Conservation (phyloP, 805 yeast species). For the Trichomonascus vanleenenianus region DNA sequence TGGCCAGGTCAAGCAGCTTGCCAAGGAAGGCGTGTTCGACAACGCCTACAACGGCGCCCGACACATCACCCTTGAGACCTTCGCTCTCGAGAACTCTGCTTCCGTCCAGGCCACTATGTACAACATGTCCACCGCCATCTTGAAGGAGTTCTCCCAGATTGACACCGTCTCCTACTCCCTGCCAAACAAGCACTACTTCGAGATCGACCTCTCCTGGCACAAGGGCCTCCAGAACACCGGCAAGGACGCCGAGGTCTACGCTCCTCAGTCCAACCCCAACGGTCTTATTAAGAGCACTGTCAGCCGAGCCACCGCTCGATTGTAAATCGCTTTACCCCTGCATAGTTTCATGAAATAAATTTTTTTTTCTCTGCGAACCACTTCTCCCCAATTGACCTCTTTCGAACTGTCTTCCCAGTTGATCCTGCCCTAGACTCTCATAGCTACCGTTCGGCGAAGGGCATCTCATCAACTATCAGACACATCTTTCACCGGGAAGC, state of each 20-base stretch:
- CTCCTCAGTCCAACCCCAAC: conserved; percentile 85
- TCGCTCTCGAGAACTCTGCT: conserved; percentile 84
- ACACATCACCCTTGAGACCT: conserved; percentile 60
- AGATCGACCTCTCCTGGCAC: conserved; percentile 71
- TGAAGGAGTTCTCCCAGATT: conserved; percentile 48
- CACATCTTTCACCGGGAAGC: no score
- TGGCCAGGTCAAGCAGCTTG: conserved; percentile 35
- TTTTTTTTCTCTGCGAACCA: no score
- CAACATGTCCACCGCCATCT: conserved; percentile 75
- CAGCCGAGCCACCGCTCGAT: conserved; percentile 39
- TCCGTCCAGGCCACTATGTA: conserved; percentile 96
- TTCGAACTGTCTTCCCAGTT: no score
- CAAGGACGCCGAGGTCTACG: conserved; percentile 67
- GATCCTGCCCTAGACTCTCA: no score
- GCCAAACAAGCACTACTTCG: conserved; percentile 89
- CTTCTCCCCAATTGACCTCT: no score
- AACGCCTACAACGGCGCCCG: conserved; percentile 54
- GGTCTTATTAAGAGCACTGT: conserved; percentile 87
- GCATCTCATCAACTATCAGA: no score
- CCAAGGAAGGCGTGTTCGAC: conserved; percentile 62
- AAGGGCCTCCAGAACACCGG: conserved; percentile 62
- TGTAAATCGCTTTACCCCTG: neutral
- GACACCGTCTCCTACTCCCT: conserved; percentile 62
- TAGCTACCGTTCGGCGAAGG: no score
- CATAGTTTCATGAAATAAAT: neutral